These are phyloP conservation scores for Solanum stenotomum DNA, from an alignment of 257 asterid species.

Conservation along the genomic window DNA sequence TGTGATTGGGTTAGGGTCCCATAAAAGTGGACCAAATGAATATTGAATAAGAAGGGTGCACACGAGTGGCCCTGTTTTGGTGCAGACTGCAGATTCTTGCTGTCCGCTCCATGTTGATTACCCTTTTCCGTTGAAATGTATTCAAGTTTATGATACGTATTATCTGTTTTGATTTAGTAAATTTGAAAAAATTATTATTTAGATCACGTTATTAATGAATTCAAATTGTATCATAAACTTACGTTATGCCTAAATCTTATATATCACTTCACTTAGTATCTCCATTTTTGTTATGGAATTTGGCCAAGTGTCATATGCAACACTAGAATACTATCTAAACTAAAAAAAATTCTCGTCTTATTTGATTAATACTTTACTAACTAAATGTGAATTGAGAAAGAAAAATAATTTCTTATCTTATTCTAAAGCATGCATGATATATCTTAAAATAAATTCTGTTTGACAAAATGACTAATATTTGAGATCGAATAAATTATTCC, in stretches of 20 bases:
- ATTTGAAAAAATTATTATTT: fast-evolving
- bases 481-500: background rate
- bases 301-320: too few relatives aligned
- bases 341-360: background rate
- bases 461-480: background rate
- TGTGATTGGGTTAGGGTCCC: background rate
- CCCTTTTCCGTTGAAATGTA: too few relatives aligned
- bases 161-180: too few relatives aligned
- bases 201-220: background rate
- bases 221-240: too few relatives aligned
- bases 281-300: too few relatives aligned
- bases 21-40: background rate
- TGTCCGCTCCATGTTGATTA: background rate
- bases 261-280: too few relatives aligned
- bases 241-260: too few relatives aligned
- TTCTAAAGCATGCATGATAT: background rate
- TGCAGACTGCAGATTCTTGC: background rate
- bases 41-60: background rate
- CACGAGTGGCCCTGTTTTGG: background rate
- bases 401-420: background rate
- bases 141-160: background rate
- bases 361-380: background rate
- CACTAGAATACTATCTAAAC: background rate
- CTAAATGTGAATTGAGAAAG: background rate
- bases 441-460: background rate